Percentiles rank a stretch among this genome's conserved stretches.
These are phyloP conservation scores for Davidsoniella virescens DNA, from an alignment of 2,329 filamentous ascomycete species.

Conservation along the genomic window DNA sequence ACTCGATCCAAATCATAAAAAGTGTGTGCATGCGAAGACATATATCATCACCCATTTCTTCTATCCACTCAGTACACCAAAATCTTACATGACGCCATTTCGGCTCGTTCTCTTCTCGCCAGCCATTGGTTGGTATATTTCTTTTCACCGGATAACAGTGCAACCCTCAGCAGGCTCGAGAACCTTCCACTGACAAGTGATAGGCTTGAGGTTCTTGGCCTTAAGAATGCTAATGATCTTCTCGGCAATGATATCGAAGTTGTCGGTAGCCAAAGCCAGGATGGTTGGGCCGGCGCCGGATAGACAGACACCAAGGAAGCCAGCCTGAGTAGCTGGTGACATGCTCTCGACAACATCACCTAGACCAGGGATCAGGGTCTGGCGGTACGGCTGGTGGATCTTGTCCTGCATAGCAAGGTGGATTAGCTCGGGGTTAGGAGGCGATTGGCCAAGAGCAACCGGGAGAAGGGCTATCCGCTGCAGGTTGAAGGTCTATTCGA, in stretches of 20 bases:
- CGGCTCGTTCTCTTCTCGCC: not conserved
- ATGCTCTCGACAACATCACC: constrained; percentile 83
- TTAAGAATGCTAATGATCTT: constrained; percentile 63
- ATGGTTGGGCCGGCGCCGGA: constrained; percentile 94
- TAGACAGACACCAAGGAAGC: constrained; percentile 82
- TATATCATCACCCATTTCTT: not conserved
- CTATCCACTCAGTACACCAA: not conserved
- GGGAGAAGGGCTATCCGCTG: constrained; percentile 85
- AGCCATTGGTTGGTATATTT: not conserved
- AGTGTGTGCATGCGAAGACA: no score
- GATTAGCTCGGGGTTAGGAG: constrained; percentile 84
- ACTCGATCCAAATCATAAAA: no score
- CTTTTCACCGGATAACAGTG: constrained; percentile 25
- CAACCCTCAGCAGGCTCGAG: constrained; percentile 73
- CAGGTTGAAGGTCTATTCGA: constrained; percentile 63
- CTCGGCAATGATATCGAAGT: constrained; percentile 75
- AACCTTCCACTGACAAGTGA: constrained; percentile 68
- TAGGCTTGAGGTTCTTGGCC: constrained; percentile 36
- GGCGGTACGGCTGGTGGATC: constrained; percentile 90
- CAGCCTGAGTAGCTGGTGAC: constrained; percentile 71
- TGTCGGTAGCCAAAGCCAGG: constrained; percentile 73
- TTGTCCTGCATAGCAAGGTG: constrained; percentile 98
- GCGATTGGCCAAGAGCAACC: constrained; percentile 73
- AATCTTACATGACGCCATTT: not conserved
- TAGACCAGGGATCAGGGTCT: constrained; percentile 78